These are phyloP conservation scores for Peziza echinospora DNA, from an alignment of 495 filamentous ascomycete genomes.

Conservation along the genomic window DNA sequence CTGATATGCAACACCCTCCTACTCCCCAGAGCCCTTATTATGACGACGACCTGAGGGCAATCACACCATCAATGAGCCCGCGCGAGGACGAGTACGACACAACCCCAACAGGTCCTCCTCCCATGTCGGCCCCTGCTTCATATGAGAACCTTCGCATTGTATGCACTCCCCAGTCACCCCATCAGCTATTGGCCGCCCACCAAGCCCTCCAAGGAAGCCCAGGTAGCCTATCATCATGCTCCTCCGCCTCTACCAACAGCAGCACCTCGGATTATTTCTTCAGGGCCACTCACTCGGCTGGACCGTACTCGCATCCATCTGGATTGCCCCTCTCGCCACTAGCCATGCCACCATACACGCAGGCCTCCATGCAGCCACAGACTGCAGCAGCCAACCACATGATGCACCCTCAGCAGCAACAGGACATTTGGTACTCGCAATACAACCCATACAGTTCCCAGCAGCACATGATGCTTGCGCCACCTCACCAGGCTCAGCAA, in stretches of 20 bases:
- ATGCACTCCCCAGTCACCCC: slow-evolving; percentile 18
- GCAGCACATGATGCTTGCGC: slow-evolving; percentile 8
- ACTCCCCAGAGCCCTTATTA: slow-evolving; percentile 20
- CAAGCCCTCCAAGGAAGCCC: slow-evolving; percentile 28
- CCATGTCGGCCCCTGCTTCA: slow-evolving; percentile 26
- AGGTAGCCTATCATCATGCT: slow-evolving; percentile 28
- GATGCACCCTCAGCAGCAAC: slow-evolving; percentile 11
- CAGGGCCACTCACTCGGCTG: slow-evolving; percentile 9
- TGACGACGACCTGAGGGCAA: slow-evolving; percentile 13
- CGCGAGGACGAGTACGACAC: slow-evolving; percentile 30
- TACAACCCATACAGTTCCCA: slow-evolving; percentile 14
- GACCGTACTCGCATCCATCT: slow-evolving; percentile 11
- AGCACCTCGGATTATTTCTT: slow-evolving; percentile 19
- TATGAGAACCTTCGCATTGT: slow-evolving; percentile 24
- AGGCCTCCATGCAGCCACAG: slow-evolving; percentile 10
- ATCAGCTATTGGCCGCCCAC: slow-evolving; percentile 16
- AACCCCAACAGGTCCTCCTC: slow-evolving; percentile 22
- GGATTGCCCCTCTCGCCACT: not conserved
- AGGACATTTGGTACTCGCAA: slow-evolving; percentile 14
- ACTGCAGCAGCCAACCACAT: slow-evolving; percentile 13
- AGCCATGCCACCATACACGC: slow-evolving; percentile 5
- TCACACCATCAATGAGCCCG: slow-evolving; percentile 23
- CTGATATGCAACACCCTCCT: slow-evolving; percentile 16
- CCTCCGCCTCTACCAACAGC: slow-evolving; percentile 17
- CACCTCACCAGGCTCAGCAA: slow-evolving; percentile 12